Percentiles rank a stretch among this genome's conserved stretches.
Conservation (phyloP, 73 alveolate genomes). For the Paramecium octaurelia region DNA sequence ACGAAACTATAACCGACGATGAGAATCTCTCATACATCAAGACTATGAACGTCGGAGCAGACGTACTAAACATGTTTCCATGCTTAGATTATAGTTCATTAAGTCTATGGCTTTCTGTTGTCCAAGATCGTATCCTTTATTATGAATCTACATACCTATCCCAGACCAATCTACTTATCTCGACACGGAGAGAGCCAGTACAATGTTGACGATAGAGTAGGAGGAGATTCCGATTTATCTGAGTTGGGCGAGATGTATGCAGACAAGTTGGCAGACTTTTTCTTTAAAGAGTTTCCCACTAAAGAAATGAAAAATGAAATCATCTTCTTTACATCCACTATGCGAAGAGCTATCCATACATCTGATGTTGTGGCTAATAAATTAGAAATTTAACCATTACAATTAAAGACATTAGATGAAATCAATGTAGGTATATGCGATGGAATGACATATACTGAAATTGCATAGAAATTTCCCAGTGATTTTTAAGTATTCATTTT, state of each 20-base stretch:
- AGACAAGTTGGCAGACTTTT: slow-evolving; percentile 27
- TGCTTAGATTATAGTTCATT: slow-evolving; percentile 31
- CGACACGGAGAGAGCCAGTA: slow-evolving; percentile 59
- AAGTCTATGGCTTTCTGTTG: slow-evolving; percentile 53
- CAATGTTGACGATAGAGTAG: slow-evolving; percentile 58
- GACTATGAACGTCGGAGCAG: slow-evolving; percentile 51
- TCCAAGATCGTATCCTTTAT: slow-evolving; percentile 42
- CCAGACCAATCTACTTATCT: slow-evolving; percentile 58
- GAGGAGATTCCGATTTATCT: slow-evolving; percentile 65
- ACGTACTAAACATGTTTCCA: background rate
- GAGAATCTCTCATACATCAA: slow-evolving; percentile 55
- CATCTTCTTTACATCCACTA: slow-evolving; percentile 42
- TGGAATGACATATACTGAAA: slow-evolving; percentile 55
- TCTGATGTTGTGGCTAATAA: slow-evolving; percentile 16
- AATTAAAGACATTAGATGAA: slow-evolving; percentile 61
- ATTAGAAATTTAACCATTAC: background rate
- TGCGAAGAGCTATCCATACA: slow-evolving; percentile 61
- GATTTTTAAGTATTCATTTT: background rate
- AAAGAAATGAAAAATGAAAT: background rate
- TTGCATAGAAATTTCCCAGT: slow-evolving; percentile 3
- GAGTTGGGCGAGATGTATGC: slow-evolving; percentile 58
- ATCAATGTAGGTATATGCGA: slow-evolving; percentile 67
- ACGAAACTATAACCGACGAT: slow-evolving; percentile 52
- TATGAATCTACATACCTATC: slow-evolving; percentile 51
- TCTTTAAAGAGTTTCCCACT: background rate